Evolutionary conservation across 768 basidiomycete genomes (phyloP).

Genomic region (Infundibulicybe gibba): DNA sequence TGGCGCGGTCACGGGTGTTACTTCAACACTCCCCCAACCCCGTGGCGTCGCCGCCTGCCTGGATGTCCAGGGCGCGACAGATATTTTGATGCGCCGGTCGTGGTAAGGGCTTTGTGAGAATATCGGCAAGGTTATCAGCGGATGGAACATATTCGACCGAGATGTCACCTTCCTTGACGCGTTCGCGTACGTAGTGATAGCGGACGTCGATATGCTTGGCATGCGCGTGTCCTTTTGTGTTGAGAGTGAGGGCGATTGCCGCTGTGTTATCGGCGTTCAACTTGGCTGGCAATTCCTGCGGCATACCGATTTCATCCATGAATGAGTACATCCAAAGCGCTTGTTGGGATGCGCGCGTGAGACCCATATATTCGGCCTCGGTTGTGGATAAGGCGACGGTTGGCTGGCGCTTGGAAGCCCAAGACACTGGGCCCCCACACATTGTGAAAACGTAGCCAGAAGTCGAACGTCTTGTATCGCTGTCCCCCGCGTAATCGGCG

Average conservation of each 20-base stretch:
- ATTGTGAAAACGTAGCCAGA: slow-evolving; percentile 20
- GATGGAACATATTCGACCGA: slow-evolving; percentile 12
- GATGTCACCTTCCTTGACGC: slow-evolving; percentile 2
- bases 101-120: slow-evolving; percentile 24
- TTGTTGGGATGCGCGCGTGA: slow-evolving; percentile 22
- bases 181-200: slow-evolving; percentile 9
- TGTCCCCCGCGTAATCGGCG: slow-evolving; percentile 23
- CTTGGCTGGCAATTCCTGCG: slow-evolving; percentile 7
- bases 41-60: background rate
- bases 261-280: slow-evolving; percentile 24
- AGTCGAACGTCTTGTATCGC: slow-evolving; percentile 17
- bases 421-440: slow-evolving; percentile 18
- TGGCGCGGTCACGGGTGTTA: too few species aligned
- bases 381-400: slow-evolving; percentile 10
- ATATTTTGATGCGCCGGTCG: background rate
- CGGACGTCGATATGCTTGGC: slow-evolving; percentile 19
- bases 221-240: slow-evolving; percentile 12
- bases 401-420: slow-evolving; percentile 7
- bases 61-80: background rate
- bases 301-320: slow-evolving; percentile 17
- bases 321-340: slow-evolving; percentile 24
- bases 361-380: slow-evolving; percentile 26
- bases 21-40: slow-evolving; percentile 3
- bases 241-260: slow-evolving; percentile 14
- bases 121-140: slow-evolving; percentile 20